These are phyloP conservation scores for Claviceps capensis DNA, from an alignment of 2,329 filamentous ascomycete species.

Conservation along the genomic window DNA sequence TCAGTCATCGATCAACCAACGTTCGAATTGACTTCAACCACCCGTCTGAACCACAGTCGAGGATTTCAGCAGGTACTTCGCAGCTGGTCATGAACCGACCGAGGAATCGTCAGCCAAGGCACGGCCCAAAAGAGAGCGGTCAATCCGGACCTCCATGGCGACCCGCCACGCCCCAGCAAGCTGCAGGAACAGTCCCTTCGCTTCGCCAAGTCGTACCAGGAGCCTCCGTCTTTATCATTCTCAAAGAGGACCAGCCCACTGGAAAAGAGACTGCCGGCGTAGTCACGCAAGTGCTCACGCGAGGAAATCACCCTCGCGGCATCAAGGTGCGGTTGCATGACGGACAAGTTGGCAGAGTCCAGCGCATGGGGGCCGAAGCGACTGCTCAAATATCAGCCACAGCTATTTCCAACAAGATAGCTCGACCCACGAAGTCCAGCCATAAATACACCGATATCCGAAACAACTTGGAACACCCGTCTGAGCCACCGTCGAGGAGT, in stretches of 20 bases:
- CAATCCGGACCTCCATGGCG: slow-evolving; percentile 5
- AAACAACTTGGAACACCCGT: slow-evolving; percentile 17
- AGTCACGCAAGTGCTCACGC: slow-evolving; percentile 55
- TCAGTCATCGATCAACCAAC: slow-evolving; percentile 21
- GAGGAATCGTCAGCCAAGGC: slow-evolving; percentile 19
- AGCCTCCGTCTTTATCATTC: slow-evolving; percentile 54
- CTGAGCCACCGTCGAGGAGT: slow-evolving; percentile 25
- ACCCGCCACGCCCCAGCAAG: slow-evolving; percentile 20
- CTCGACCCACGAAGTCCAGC: slow-evolving; percentile 14
- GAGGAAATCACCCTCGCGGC: slow-evolving; percentile 61
- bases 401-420: slow-evolving; percentile 1
- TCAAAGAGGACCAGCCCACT: slow-evolving; percentile 65
- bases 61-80: not conserved
- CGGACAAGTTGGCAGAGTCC: slow-evolving; percentile 61
- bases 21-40: slow-evolving; percentile 23
- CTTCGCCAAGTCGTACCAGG: slow-evolving; percentile 42
- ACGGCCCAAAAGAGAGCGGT: not conserved
- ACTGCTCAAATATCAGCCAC: slow-evolving; percentile 1
- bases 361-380: slow-evolving; percentile 35
- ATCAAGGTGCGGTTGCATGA: slow-evolving; percentile 65
- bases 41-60: slow-evolving; percentile 4
- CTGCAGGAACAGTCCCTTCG: slow-evolving; percentile 30
- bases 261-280: slow-evolving; percentile 55
- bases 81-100: slow-evolving; percentile 26
- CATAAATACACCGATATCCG: slow-evolving; percentile 22